Evolutionary conservation across 805 yeast species (phyloP).

Genomic region (Metschnikowia vanudenii): DNA sequence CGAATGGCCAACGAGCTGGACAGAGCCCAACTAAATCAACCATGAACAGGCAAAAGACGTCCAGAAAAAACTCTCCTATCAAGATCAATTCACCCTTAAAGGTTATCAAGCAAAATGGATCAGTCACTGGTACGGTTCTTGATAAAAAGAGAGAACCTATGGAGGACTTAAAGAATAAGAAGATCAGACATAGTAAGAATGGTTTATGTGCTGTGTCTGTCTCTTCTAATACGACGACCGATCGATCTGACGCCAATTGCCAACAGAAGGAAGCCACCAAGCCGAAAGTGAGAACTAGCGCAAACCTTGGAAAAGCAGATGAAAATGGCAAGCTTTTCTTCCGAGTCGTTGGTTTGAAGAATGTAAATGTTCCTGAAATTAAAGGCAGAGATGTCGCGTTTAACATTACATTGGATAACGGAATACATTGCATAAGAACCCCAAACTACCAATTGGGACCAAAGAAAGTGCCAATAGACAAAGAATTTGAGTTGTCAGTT

Average conservation of each 20-base stretch:
- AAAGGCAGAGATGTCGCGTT: conserved; percentile 46
- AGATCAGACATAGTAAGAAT: conserved; percentile 11
- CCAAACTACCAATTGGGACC: conserved; percentile 43
- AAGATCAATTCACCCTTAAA: conserved; percentile 41
- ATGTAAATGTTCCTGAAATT: conserved; percentile 48
- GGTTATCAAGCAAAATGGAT: conserved; percentile 29
- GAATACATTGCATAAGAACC: conserved; percentile 74
- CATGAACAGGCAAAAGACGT: neutral
- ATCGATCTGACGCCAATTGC: neutral
- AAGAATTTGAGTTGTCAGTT: conserved; percentile 78
- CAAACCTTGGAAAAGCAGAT: neutral
- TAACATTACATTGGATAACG: conserved; percentile 68
- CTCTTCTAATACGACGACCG: conserved; percentile 19
- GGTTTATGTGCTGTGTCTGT: conserved; percentile 34
- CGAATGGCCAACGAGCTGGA: neutral
- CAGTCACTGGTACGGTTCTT: conserved; percentile 27
- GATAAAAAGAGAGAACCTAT: conserved; percentile 9
- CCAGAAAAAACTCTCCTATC: conserved; percentile 25
- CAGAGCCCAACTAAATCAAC: neutral
- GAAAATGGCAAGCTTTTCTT: conserved; percentile 59
- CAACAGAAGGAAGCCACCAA: neutral
- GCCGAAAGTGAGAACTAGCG: neutral
- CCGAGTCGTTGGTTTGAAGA: conserved; percentile 45
- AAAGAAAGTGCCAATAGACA: conserved; percentile 46
- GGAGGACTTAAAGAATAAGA: conserved; percentile 4